Conservation (phyloP, 495 filamentous ascomycete species). For the Talaromyces proteolyticus region DNA sequence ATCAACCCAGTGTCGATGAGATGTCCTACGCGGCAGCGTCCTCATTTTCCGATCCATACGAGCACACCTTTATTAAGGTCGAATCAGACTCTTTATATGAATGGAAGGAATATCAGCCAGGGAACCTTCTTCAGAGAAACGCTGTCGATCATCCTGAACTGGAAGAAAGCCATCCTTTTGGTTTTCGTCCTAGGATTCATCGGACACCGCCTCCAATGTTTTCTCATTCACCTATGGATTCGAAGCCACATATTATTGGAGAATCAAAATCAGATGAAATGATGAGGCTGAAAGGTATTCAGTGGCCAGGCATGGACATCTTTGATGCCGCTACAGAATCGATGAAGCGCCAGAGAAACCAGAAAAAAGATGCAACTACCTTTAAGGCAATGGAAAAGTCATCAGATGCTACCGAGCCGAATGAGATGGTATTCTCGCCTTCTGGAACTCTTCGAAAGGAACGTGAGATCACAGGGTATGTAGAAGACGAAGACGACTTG, state of each 20-base stretch:
- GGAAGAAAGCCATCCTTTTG: neutral
- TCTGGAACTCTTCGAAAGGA: slow-evolving; percentile 49
- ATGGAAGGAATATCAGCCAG: neutral
- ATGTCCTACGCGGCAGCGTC: neutral
- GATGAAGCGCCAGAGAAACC: slow-evolving; percentile 76
- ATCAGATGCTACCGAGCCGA: slow-evolving; percentile 61
- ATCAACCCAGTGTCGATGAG: neutral
- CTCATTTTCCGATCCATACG: neutral
- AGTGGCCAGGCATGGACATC: slow-evolving; percentile 80
- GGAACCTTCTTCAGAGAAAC: neutral
- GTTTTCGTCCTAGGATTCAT: neutral
- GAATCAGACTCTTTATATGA: neutral
- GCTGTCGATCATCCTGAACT: neutral
- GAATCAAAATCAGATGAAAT: slow-evolving; percentile 34
- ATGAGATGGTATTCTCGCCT: slow-evolving; percentile 59
- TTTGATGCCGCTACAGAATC: slow-evolving; percentile 79
- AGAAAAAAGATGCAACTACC: slow-evolving; percentile 72
- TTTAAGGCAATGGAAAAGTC: slow-evolving; percentile 64
- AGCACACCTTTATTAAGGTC: neutral
- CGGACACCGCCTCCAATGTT: neutral
- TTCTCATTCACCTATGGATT: neutral
- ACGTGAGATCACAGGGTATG: slow-evolving; percentile 50
- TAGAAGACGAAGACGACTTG: slow-evolving; percentile 46
- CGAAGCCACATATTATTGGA: slow-evolving; percentile 5
- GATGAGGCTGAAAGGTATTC: slow-evolving; percentile 61